Conservation (phyloP, 371 early-diverging fungal species). For the Saksenaea vasiformis region DNA sequence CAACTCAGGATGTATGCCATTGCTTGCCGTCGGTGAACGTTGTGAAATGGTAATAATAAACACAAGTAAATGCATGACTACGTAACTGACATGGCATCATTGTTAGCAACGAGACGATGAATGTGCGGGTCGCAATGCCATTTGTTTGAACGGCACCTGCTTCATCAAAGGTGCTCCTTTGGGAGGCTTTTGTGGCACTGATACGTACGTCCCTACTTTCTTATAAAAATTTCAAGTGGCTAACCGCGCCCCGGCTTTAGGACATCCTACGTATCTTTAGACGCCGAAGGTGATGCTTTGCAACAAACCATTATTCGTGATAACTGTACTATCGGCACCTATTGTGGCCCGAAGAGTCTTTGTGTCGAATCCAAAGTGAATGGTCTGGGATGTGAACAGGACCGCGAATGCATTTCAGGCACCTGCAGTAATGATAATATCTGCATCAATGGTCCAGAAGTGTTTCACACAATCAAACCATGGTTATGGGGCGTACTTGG, state of each 20-base stretch:
- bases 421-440: slow-evolving; percentile 33
- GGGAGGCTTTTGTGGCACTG: slow-evolving; percentile 46
- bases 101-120: slow-evolving; percentile 53
- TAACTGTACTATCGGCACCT: slow-evolving; percentile 45
- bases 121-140: slow-evolving; percentile 33
- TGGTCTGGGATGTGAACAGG: slow-evolving; percentile 32
- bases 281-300: slow-evolving; percentile 24
- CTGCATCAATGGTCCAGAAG: slow-evolving; percentile 47
- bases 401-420: slow-evolving; percentile 46
- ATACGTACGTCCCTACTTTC: slow-evolving; percentile 31
- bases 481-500: slow-evolving; percentile 51
- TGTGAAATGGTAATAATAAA: slow-evolving; percentile 46
- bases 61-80: too few species aligned
- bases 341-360: slow-evolving; percentile 18
- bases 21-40: slow-evolving; percentile 21
- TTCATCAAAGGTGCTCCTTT: slow-evolving; percentile 45
- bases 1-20: slow-evolving; percentile 30
- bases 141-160: slow-evolving; percentile 49
- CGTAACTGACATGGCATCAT: too few species aligned
- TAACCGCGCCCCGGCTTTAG: background rate
- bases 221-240: background rate
- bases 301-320: slow-evolving; percentile 48
- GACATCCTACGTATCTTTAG: slow-evolving; percentile 29
- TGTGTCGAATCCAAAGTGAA: slow-evolving; percentile 37
- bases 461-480: slow-evolving; percentile 34